Evolutionary conservation across 2,329 filamentous ascomycete genomes (phyloP).

Genomic region (Fusarium nisikadoi): DNA sequence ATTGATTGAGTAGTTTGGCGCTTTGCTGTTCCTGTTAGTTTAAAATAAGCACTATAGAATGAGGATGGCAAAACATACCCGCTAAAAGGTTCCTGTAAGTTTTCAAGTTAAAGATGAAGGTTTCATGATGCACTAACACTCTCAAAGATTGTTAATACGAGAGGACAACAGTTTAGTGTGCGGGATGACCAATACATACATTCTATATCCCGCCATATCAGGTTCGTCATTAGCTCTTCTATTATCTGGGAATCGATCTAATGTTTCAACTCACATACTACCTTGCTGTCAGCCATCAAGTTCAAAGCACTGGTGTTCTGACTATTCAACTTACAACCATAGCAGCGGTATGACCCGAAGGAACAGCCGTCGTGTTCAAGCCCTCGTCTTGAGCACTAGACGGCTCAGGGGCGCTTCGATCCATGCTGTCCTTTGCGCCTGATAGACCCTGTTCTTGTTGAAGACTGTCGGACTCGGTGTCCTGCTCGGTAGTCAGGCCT

Average conservation of each 20-base stretch:
- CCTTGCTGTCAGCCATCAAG: not conserved
- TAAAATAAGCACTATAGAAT: fast-evolving
- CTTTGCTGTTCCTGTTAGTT: not conserved
- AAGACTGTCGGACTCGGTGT: not conserved
- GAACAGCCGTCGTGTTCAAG: not conserved
- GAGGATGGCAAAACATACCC: not conserved
- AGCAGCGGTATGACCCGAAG: not conserved
- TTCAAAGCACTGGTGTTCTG: not conserved
- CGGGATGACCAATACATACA: not conserved
- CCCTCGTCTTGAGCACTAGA: not conserved
- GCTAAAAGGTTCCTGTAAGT: not conserved
- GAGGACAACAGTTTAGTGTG: fast-evolving
- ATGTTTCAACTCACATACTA: not conserved
- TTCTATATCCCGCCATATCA: not conserved
- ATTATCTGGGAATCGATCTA: fast-evolving
- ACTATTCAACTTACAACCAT: not conserved
- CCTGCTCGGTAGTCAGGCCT: not conserved
- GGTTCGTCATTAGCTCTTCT: not conserved
- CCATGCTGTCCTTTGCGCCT: not conserved
- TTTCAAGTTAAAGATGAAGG: not conserved
- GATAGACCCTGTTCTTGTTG: not conserved
- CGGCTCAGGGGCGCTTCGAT: not conserved
- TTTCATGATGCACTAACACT: not conserved
- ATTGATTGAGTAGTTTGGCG: not conserved
- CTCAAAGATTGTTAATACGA: not conserved